phyloP scores from a whole-genome alignment of 140 eudicot species.

The Cichorium intybus region DNA sequence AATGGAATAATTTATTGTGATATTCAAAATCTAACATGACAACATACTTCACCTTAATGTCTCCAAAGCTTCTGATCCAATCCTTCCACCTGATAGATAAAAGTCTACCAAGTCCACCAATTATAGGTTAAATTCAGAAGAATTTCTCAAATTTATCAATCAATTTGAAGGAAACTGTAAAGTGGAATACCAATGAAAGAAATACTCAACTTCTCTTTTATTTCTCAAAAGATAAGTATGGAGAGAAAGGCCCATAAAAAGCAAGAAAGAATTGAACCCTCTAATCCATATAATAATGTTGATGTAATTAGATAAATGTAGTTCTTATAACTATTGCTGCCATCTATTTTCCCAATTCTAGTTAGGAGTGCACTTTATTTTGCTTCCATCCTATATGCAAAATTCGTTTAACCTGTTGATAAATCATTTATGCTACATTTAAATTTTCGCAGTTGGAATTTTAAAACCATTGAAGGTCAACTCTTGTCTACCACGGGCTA shows the following conservation, averaged over 20 bases:
- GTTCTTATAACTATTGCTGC: neutral
- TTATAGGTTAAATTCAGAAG: neutral
- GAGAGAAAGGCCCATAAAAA: constrained; percentile 11
- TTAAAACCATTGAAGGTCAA: constrained; percentile 18
- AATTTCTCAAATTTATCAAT: neutral
- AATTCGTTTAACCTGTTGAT: constrained; percentile 7
- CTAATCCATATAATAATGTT: constrained; percentile 6
- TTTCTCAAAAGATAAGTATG: constrained; percentile 17
- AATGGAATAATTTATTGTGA: neutral
- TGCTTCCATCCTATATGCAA: constrained; percentile 25
- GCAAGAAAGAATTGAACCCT: constrained; percentile 6
- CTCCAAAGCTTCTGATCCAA: neutral
- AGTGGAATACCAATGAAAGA: neutral
- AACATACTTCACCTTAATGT: constrained; percentile 12
- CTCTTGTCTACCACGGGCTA: constrained; percentile 24
- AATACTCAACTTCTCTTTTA: constrained; percentile 14
- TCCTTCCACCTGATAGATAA: constrained; percentile 15
- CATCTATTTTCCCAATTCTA: constrained; percentile 11
- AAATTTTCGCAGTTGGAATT: constrained; percentile 17
- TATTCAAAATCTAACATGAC: neutral
- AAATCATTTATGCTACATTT: constrained; percentile 16
- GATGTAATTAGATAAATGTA: constrained; percentile 13
- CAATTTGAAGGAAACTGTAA: neutral
- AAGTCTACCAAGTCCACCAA: constrained; percentile 3
- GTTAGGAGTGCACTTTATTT: constrained; percentile 20